Evolutionary conservation across 1,139 yeast genomes (phyloP), one percentile per base, ranked within the genome.

Genomic region (Petasospora fabianii): DNA sequence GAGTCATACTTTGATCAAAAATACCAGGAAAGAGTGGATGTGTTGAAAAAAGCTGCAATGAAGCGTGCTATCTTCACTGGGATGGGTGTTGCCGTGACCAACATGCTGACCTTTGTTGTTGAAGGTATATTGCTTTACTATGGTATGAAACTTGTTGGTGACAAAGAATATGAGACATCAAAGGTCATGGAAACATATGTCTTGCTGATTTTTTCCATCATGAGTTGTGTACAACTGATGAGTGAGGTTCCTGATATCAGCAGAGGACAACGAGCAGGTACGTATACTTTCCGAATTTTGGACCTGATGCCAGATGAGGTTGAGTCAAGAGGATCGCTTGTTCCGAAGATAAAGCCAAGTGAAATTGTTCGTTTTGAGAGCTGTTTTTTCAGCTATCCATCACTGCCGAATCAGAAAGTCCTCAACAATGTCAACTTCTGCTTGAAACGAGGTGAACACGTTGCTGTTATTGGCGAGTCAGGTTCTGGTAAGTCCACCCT

Each of bases 401-500:
- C 55, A 1, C 42, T 55, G 6, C 56, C 54, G 18, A 45, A 45
- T 13, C 43, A 43, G 5, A 47, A 38, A 2, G 64, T 71, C 2
- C 61, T 80, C 28, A 58, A 60, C 2, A 54, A 66, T 16, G 47
- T 79, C 3, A 57, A 59, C 11, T 65, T 84, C 34, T 39, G 44
- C 0, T 56, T 86, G 1, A 41, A 53, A 1, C 58, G 62, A 13
- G 73, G 75, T 24, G 73, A 77, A 44, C 68, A 74, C 1, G 66
- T 82, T 28, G 90, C 84, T 1, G 59, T 86, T 5, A 74, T 80
- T 11, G 96, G 95, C 2, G 77, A 72, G 41, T 82, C 94, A 7
- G 96, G 96, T 0, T 73, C 81, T 17, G 96, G 96, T 1, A 86
- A 86, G 60, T 80, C 92, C 0, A 84, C 95, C 0, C 53, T 85